Evolutionary conservation across 1,284 basidiomycete species (phyloP), one percentile per base, ranked within the genome.

Genomic region (Sphagnurus paluster): DNA sequence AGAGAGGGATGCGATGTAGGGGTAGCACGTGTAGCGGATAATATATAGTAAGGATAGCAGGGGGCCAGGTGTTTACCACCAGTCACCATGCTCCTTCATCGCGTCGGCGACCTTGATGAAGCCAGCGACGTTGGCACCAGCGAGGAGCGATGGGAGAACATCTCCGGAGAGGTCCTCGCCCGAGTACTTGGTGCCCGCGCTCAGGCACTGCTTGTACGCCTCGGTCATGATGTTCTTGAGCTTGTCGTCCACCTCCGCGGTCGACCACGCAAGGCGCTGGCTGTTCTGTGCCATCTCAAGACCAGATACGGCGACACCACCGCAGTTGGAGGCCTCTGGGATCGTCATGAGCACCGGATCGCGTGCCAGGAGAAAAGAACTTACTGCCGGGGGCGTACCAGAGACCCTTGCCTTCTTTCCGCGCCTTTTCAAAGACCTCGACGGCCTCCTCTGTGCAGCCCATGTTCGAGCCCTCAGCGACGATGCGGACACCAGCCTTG

Each of bases 251-350:
- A 91, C 87, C 61, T 85, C 80, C 53, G 75, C 69, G 48, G 73
- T 69, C n/a, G 80, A 68, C 85, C 85, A 88, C 41, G 75, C 71
- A 35, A 84, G 72, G 35, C 85, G 74, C 56, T 82, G 78, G 58
- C 82, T 84, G 75, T 88, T 87, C 70, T 90, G 87, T 8, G 84
- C 83, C 87, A 90, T 90, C 72, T 90, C 88, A 54, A 91, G 79
- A 48, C 83, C 84, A 14, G 80, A 83, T 17, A 86, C 83, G 13
- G 82, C 82, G 51, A 85, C 82, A 69, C 82, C 83, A 67, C 84
- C 83, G 53, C 76, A 77, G 72, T 87, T 87, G 66, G 82, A 78
- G 38, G 84, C 84, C 69, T 78, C 71, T 74, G 58, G 32, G 36
- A 36, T 9, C 25, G 24, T 9, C 44, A 48, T 24, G 4, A 33